A percentile compares a stretch with the other conserved stretches of the same genome.
These are phyloP conservation scores for Agaricus subrufescens DNA, from an alignment of 768 basidiomycete genomes.

Conservation along the genomic window DNA sequence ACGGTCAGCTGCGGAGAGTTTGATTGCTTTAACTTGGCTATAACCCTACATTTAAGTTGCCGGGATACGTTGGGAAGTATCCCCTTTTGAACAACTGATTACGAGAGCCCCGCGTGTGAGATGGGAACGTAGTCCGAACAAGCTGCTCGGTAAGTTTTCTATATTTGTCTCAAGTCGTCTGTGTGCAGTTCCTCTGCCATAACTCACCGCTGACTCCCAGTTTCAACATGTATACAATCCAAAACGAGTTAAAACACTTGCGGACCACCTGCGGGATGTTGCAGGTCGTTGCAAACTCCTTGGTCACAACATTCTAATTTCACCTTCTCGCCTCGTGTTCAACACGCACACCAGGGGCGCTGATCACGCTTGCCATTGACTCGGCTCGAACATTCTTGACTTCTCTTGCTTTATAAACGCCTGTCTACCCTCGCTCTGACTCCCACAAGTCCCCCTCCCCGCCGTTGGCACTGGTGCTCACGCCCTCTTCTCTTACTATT, in stretches of 20 bases:
- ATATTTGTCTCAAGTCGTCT: not conserved
- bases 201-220: not conserved
- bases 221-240: no score
- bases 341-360: slow-evolving; percentile 54
- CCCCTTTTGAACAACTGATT: slow-evolving; percentile 1
- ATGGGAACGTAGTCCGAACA: slow-evolving; percentile 6
- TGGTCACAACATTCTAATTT: slow-evolving; percentile 23
- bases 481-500: slow-evolving; percentile 17
- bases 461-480: slow-evolving; percentile 43
- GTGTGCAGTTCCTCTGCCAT: not conserved
- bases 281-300: slow-evolving; percentile 28
- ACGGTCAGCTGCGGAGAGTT: not conserved
- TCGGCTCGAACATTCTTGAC: slow-evolving; percentile 7
- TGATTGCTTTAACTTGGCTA: not conserved
- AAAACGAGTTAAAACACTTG: slow-evolving; percentile 13
- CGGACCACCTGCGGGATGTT: slow-evolving; percentile 37
- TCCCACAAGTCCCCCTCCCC: slow-evolving; percentile 29
- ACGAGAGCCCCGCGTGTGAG: slow-evolving; percentile 5
- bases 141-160: not conserved
- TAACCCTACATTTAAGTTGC: slow-evolving; percentile 8
- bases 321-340: slow-evolving; percentile 68
- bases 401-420: slow-evolving; percentile 12
- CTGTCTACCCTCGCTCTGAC: slow-evolving; percentile 21
- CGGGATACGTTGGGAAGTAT: slow-evolving; percentile 4
- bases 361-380: slow-evolving; percentile 33